phyloP scores from a whole-genome alignment of 306 rosid genomes.

The Quercus gilva region DNA sequence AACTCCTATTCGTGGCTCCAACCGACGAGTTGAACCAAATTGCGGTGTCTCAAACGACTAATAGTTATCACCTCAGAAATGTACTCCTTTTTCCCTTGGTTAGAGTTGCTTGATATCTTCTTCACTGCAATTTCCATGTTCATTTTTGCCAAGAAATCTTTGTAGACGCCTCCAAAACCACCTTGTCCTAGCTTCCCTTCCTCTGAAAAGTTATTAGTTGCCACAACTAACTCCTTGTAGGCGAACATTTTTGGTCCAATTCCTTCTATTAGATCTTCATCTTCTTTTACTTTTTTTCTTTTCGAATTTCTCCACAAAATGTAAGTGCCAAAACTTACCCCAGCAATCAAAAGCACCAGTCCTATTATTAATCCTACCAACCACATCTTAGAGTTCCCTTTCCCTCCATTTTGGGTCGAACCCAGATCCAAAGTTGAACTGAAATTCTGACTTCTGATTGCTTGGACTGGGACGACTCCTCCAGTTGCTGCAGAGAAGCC shows the following conservation, averaged over 20 bases:
- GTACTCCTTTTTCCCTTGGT: conserved; percentile 37
- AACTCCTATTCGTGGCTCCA: conserved; percentile 36
- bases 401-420: no score
- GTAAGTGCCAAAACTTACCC: neutral
- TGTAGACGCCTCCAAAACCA: conserved; percentile 45
- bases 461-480: conserved; percentile 15
- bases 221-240: conserved; percentile 23
- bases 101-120: conserved; percentile 28
- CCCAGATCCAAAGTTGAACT: neutral
- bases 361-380: neutral
- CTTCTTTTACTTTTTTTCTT: conserved; percentile 12
- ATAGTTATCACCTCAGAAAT: conserved; percentile 36
- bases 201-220: conserved; percentile 36
- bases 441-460: conserved; percentile 29
- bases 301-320: neutral
- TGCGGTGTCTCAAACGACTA: conserved; percentile 34
- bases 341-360: neutral
- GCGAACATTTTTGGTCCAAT: conserved; percentile 35
- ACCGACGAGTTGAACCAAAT: conserved; percentile 42
- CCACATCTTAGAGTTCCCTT: no score
- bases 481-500: conserved; percentile 46
- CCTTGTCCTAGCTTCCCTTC: conserved; percentile 39
- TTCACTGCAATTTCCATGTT: conserved; percentile 39
- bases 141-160: conserved; percentile 20
- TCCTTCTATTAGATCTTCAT: conserved; percentile 20